phyloP scores from a whole-genome alignment of 108 stramenopile species.

The Pseudonitzschia multistriata region DNA sequence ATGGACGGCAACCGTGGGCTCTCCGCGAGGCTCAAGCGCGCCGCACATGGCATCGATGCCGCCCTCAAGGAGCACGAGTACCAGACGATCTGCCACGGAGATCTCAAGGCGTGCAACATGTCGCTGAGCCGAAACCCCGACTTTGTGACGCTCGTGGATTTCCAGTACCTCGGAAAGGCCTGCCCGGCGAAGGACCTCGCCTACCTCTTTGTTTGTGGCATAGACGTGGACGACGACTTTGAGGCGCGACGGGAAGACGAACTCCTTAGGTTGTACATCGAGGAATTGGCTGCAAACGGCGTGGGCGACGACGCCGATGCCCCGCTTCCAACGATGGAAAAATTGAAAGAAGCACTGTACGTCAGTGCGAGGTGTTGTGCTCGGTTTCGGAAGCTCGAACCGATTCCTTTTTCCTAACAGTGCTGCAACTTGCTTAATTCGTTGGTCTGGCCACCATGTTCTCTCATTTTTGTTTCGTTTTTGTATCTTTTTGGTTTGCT shows the following conservation, averaged over 20 bases:
- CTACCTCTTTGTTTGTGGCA: slow-evolving; percentile 60
- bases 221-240: slow-evolving; percentile 30
- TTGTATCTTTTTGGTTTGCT: neutral
- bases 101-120: slow-evolving; percentile 75
- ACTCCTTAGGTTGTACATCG: slow-evolving; percentile 8
- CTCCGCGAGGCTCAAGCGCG: slow-evolving; percentile 66
- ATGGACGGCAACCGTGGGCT: slow-evolving; percentile 57
- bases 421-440: neutral
- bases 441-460: no score
- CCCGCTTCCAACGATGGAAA: slow-evolving; percentile 1
- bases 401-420: neutral
- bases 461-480: neutral
- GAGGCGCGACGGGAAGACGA: slow-evolving; percentile 2
- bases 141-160: slow-evolving; percentile 60
- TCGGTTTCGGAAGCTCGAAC: no score
- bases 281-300: neutral
- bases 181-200: slow-evolving; percentile 66
- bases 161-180: slow-evolving; percentile 74
- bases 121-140: slow-evolving; percentile 22
- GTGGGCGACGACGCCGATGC: neutral
- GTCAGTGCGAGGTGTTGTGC: no score
- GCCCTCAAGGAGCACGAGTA: slow-evolving; percentile 56
- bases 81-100: slow-evolving; percentile 73
- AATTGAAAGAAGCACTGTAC: slow-evolving; percentile 2
- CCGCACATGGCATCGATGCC: slow-evolving; percentile 66